A percentile compares a stretch with the other conserved stretches of the same genome.
These are phyloP conservation scores for Candida sanyiensis DNA, from an alignment of 805 yeast species.

Conservation along the genomic window DNA sequence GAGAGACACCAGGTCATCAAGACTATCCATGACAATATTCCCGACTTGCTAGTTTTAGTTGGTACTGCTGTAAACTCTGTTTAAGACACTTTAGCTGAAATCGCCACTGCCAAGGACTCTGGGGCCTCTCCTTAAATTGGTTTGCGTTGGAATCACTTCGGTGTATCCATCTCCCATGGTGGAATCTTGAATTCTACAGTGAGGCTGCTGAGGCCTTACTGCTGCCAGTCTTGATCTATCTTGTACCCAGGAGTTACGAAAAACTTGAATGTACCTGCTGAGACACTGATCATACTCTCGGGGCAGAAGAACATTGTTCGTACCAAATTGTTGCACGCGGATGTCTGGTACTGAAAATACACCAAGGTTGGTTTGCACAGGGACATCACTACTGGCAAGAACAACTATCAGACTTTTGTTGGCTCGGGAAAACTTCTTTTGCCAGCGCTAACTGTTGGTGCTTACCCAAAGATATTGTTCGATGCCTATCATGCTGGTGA, in stretches of 20 bases:
- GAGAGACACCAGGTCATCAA: constrained; percentile 37
- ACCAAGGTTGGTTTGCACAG: constrained; percentile 40
- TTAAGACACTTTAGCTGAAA: constrained; percentile 39
- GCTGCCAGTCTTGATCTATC: constrained; percentile 37
- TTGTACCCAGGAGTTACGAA: constrained; percentile 42
- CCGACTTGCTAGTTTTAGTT: constrained; percentile 38
- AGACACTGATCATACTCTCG: constrained; percentile 31
- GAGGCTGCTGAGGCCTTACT: constrained; percentile 34
- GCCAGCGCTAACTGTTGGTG: constrained; percentile 43
- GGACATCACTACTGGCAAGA: constrained; percentile 28
- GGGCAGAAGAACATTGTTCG: constrained; percentile 42
- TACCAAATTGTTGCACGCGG: constrained; percentile 46
- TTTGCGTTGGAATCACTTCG: constrained; percentile 45
- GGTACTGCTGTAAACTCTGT: constrained; percentile 45
- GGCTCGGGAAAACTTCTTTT: constrained; percentile 48
- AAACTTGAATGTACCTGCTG: constrained; percentile 30
- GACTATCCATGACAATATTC: constrained; percentile 32
- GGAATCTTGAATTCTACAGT: constrained; percentile 42
- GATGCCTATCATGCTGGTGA: constrained; percentile 36
- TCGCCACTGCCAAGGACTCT: constrained; percentile 30
- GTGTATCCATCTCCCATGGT: constrained; percentile 38
- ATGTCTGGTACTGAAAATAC: constrained; percentile 43
- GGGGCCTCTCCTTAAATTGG: constrained; percentile 38
- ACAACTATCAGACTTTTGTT: constrained; percentile 39
- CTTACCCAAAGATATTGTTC: constrained; percentile 44